Evolutionary conservation across 2,329 filamentous ascomycete genomes (phyloP), one percentile per base, ranked within the genome.

Genomic region (Geoglossum cookeanum): DNA sequence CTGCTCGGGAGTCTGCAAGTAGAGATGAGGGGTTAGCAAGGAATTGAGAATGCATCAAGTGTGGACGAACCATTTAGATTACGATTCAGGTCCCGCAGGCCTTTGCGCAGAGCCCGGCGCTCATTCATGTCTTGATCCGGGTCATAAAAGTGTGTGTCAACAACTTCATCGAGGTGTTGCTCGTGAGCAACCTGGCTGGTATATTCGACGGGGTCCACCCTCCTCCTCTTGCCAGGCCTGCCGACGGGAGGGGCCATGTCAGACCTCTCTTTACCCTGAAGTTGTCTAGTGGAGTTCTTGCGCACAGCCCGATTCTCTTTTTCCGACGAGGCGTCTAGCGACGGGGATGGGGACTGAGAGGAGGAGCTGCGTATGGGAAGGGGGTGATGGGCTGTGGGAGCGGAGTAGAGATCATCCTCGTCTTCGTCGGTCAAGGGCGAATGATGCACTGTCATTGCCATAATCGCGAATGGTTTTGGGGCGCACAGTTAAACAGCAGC

Each of bases 51-150:
- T 17, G n/a, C 3, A 22, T 8, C 15, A n/a, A 17, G 33, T n/a
- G 4, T 29, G 15, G 6, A 59, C 64, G 58, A 69, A 79, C 80
- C 79, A 61, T 84, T 67, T 71, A 85, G 69, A 48, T 79, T 73
- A 55, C 75, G 71, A 30, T 75, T 74, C n/a, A 94, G 73, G 48
- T 83, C 79, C 60, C 90, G 79, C 59, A 89, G 76, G 8, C 76
- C 77, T 58, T 80, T 80, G 59, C 89, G 84, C 37, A 94, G 72
- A 56, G 75, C 71, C 29, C 90, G 78, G 45, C 88, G 80, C 68
- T 89, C 79, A 48, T 84, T 79, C 11, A 84, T 74, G 58, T 87
- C 76, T 66, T 96, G 91, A 60, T 94, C 83, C 0, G 89, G 90
- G 65, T 96, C 85, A 68, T 90, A 94, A 61, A 71, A 78, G 57